Conservation (phyloP, 2,329 filamentous ascomycete species). For the Verticillium isaacii region DNA sequence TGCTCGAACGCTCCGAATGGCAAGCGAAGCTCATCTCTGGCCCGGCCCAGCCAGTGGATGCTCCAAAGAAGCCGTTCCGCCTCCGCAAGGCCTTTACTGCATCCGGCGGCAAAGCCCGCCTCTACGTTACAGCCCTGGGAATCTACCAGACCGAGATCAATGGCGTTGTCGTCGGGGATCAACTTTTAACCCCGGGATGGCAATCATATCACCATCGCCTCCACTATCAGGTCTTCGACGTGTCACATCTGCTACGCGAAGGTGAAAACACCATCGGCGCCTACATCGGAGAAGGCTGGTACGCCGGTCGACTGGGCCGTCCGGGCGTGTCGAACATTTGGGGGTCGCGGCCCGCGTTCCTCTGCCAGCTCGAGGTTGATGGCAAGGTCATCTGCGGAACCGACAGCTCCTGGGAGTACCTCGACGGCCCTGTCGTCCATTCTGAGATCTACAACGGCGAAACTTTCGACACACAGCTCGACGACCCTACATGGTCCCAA, state of each 20-base stretch:
- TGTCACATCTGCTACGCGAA: conserved; percentile 31
- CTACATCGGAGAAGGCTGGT: conserved; percentile 51
- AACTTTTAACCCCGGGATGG: conserved; percentile 45
- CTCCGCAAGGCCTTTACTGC: conserved; percentile 28
- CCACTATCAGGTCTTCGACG: conserved; percentile 49
- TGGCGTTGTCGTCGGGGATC: conserved; percentile 30
- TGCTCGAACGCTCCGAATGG: not conserved
- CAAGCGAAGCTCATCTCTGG: not conserved
- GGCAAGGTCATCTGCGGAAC: conserved; percentile 13
- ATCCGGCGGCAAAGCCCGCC: conserved; percentile 26
- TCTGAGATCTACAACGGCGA: conserved; percentile 51
- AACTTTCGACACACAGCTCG: conserved; percentile 34
- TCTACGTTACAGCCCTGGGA: conserved; percentile 42
- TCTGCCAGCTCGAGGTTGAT: conserved; percentile 3
- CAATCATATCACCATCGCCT: conserved; percentile 43
- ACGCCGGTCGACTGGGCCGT: conserved; percentile 30
- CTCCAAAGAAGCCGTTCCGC: conserved; percentile 22
- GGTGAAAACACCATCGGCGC: conserved; percentile 34
- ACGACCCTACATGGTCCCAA: conserved; percentile 8
- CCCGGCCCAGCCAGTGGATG: not conserved
- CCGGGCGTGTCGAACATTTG: conserved; percentile 3
- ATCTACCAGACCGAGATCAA: conserved; percentile 43
- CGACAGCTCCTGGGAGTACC: conserved; percentile 31
- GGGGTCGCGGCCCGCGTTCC: conserved; percentile 1
- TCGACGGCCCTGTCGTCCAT: conserved; percentile 23